Percentiles rank a stretch among this genome's conserved stretches.
Evolutionary conservation across 306 rosid species (phyloP).

Genomic region (Castanea crenata): DNA sequence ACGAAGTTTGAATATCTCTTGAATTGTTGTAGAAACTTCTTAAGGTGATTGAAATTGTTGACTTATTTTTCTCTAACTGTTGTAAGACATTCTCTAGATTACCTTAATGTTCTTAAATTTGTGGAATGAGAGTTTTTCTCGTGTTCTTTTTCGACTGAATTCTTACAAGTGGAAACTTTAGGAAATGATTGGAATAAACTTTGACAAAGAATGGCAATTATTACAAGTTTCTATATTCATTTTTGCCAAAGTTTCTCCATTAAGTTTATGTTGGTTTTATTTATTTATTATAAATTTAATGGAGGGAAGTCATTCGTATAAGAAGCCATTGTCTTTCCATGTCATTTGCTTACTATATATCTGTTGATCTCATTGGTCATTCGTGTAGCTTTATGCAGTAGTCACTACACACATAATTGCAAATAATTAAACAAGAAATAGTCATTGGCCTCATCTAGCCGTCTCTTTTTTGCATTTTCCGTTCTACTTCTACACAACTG

Average conservation of each 20-base stretch:
- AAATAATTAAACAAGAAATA: not conserved
- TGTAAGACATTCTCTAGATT: not conserved
- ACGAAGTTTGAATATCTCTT: conserved; percentile 1
- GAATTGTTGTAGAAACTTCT: not conserved
- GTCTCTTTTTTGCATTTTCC: conserved; percentile 48
- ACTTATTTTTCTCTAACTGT: not conserved
- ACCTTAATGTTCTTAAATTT: not conserved
- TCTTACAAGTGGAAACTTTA: not conserved
- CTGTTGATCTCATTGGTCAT: not conserved
- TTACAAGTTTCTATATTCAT: not conserved
- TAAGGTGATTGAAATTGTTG: not conserved
- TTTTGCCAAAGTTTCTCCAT: not conserved
- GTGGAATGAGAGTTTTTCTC: not conserved
- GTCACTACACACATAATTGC: not conserved
- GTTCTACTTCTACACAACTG: conserved; percentile 46
- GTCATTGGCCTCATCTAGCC: not conserved
- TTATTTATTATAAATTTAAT: too few species aligned
- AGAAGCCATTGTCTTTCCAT: too few species aligned
- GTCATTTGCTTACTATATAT: not conserved
- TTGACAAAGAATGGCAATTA: conserved; percentile 4
- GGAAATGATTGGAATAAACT: conserved; percentile 6
- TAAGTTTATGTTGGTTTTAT: not conserved
- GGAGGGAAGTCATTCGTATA: too few species aligned
- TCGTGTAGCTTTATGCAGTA: not conserved
- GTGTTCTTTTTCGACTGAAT: not conserved